Evolutionary conservation across 139 green algal species (phyloP), one percentile per base, ranked within the genome.

Genomic region (Edaphochlamys debaryana): DNA sequence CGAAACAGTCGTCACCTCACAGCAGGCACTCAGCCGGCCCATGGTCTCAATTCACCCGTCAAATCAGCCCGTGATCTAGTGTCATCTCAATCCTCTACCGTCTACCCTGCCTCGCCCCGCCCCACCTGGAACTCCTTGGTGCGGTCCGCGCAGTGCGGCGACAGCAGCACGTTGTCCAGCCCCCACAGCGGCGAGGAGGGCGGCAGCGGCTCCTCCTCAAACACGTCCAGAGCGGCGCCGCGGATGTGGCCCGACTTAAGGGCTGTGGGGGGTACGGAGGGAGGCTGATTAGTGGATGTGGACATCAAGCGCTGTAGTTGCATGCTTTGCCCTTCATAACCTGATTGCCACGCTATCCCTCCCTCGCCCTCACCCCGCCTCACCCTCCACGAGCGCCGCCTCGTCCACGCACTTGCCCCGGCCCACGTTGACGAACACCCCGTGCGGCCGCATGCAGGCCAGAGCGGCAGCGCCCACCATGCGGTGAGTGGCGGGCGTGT

Each of bases 341-440:
- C n/a, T n/a, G n/a, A n/a, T n/a, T n/a, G n/a, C n/a, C n/a, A n/a
- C n/a, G n/a, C n/a, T n/a, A n/a, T n/a, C n/a, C n/a, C n/a, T n/a
- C n/a, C n/a, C n/a, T n/a, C n/a, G n/a, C n/a, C n/a, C n/a, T n/a
- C n/a, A n/a, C n/a, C 45, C 45, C 9, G 45, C 11, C 89, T 56
- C 76, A 92, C 89, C 92, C 50, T 92, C 87, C 0, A 95, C 89
- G 4, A 98, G 79, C 11, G 94, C 94, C 29, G 82, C 67, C 84
- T 98, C 94, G 72, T 96, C 93, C 0, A 97, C 89, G 56, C 89
- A 95, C 69, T 92, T 94, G 25, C 95, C 95, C 4, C 95, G 79
- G 9, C 95, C 95, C 45, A 98, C 85, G 84, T 97, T 98, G 60
- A 98, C 83, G 73, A 98, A 91, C 56, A 97, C 94, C 20, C 50